phyloP scores from a whole-genome alignment of 805 yeast species.

The Nakazawaea holstii region DNA sequence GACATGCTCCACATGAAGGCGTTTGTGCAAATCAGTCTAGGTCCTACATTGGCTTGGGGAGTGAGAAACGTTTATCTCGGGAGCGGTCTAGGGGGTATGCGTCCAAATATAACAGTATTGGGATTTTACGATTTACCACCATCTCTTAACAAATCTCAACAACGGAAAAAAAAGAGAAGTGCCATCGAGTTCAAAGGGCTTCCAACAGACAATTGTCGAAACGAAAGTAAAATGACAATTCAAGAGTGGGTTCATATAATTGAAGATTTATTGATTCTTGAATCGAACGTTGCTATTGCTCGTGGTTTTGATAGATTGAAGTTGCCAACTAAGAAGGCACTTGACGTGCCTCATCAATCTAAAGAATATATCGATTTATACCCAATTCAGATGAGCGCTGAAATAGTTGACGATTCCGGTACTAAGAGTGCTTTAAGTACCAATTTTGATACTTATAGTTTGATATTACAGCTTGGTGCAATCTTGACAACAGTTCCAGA shows the following conservation, averaged over 20 bases:
- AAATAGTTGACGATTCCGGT: slow-evolving; percentile 60
- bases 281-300: slow-evolving; percentile 90
- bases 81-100: slow-evolving; percentile 98
- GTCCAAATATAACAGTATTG: slow-evolving; percentile 87
- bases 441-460: slow-evolving; percentile 92
- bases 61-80: slow-evolving; percentile 88
- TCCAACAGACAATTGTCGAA: slow-evolving; percentile 77
- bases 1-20: slow-evolving; percentile 81
- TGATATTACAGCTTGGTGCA: slow-evolving; percentile 90
- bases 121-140: slow-evolving; percentile 68
- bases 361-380: slow-evolving; percentile 76
- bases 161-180: neutral
- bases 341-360: slow-evolving; percentile 22
- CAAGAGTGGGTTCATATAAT: slow-evolving; percentile 88
- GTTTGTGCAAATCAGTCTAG: slow-evolving; percentile 87
- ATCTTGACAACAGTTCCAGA: slow-evolving; percentile 88
- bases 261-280: slow-evolving; percentile 85
- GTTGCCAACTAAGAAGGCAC: slow-evolving; percentile 48
- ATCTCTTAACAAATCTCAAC: slow-evolving; percentile 17
- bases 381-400: slow-evolving; percentile 95
- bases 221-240: slow-evolving; percentile 62
- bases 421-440: slow-evolving; percentile 68
- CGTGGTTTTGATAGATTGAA: slow-evolving; percentile 70
- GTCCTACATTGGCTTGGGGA: slow-evolving; percentile 91
- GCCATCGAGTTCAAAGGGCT: slow-evolving; percentile 35